phyloP scores from a whole-genome alignment of 2,329 filamentous ascomycete species.

The Aspergillus sp. region DNA sequence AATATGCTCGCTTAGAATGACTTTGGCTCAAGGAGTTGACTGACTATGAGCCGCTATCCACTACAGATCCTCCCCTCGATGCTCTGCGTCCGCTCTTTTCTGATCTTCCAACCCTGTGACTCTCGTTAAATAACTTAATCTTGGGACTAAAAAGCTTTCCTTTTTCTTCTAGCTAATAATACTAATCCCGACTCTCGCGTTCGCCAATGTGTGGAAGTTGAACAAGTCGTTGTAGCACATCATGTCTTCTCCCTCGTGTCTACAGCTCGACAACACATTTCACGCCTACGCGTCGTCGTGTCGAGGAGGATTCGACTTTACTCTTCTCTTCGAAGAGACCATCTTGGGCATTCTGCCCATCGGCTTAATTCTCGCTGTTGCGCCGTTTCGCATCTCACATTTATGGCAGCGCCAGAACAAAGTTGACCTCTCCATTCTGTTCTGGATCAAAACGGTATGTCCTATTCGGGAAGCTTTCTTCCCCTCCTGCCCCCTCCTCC shows the following conservation, averaged over 20 bases:
- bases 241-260: slow-evolving; percentile 22
- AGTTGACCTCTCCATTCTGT: slow-evolving; percentile 11
- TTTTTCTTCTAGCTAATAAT: no score
- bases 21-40: no score
- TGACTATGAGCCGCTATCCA: no score
- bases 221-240: neutral
- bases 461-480: no score
- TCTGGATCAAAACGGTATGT: no score
- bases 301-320: slow-evolving; percentile 41
- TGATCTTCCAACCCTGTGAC: no score
- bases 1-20: no score
- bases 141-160: no score
- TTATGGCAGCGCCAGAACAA: slow-evolving; percentile 30
- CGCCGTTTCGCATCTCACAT: slow-evolving; percentile 31
- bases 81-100: no score
- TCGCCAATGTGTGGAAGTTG: slow-evolving; percentile 19
- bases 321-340: slow-evolving; percentile 43
- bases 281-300: slow-evolving; percentile 28
- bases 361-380: slow-evolving; percentile 28
- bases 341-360: slow-evolving; percentile 35
- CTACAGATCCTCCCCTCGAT: no score
- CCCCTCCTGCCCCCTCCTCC: slow-evolving; percentile 13
- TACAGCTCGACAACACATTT: slow-evolving; percentile 30
- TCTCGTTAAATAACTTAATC: no score
- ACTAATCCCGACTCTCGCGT: no score